Evolutionary conservation across 2,329 filamentous ascomycete species (phyloP), one percentile per base, ranked within the genome.

Genomic region (Diaporthe citrichinensis): DNA sequence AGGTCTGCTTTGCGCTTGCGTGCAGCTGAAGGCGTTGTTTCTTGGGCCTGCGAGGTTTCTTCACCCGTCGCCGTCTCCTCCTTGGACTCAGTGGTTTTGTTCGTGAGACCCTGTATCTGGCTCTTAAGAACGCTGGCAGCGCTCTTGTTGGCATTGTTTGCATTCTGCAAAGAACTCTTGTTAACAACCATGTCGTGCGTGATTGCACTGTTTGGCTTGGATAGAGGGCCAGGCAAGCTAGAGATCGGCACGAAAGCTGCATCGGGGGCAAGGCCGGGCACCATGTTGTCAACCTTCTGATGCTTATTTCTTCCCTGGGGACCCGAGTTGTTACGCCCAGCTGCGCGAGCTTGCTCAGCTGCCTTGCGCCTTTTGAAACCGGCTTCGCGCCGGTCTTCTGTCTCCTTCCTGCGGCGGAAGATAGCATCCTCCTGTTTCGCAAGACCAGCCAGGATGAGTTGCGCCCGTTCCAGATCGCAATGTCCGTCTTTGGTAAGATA

Each of bases 401-500:
- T 91, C 83, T 98, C 94, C 82, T 95, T 95, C 79, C 97, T 92
- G 77, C 95, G 92, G 80, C 92, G 92, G 86, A 99, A 99, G 75
- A 99, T 99, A 20, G 92, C 92, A 83, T 98, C 95, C 86, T 99
- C 97, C 84, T 98, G 95, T 83, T 94, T 96, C 1, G 95, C 97
- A 28, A 99, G 89, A 1, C 95, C 96, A 80, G 94, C 90, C 67
- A 99, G 87, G 81, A 99, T 98, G 79, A 93, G 89, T 82, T 99
- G 97, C 14, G 95, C 96, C 80, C 94, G 91, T 75, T 92, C 91
- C 74, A 99, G 90, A 82, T 98, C 94, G 76, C 98, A 95, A 79
- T 94, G 93, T 2, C 97, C 97, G 85, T 99, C 96, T 82, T 98
- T 96, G 58, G 97, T 99, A 71, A 99, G 90, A 83, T 98, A 99